Evolutionary conservation across 2,329 filamentous ascomycete genomes (phyloP), one percentile per base, ranked within the genome.

Genomic region (Metarhizium guizhouense): DNA sequence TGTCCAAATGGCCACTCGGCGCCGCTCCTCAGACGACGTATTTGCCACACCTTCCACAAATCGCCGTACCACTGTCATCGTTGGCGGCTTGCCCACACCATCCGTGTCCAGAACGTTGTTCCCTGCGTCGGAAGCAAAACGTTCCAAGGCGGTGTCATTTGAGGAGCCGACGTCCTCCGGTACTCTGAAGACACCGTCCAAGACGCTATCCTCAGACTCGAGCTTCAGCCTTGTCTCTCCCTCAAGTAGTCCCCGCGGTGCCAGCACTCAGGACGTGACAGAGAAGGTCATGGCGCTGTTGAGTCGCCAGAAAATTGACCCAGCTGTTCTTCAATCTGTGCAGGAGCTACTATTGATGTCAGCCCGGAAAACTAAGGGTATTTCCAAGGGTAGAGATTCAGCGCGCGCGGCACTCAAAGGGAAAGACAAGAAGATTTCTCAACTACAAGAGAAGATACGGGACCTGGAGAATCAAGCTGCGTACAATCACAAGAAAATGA

Each of bases 351-450:
- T 89, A 36, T 74, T 77, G 40, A 78, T 71, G 48, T 77, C 88
- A 60, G 79, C 81, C 16, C 70, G 84, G 53, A 78, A 76, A 53
- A 76, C 78, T 0, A 81, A 79, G 62, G 88, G 87, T 0, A 75
- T 88, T 20, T 74, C 76, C 43, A 79, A 79, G 58, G 86, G 86
- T 0, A 75, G 87, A 2, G 87, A 93, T 57, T 79, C 86, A 6
- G 78, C 81, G 3, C 73, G 88, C n/a, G 68, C 80, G 8, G 80
- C 78, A 4, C 64, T 89, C 38, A 84, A 82, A 64, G 75, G 77
- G 4, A 85, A 84, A 60, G 85, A 93, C 34, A 64, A 64, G n/a
- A 67, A 64, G 52, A 69, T 72, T 47, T 68, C 68, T 4, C 58
- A 61, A 53, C 57, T 79, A 54, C 69, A 75, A 63, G 65, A 64